Evolutionary conservation across 345 rosid species (phyloP).

Genomic region (Pugionium cornutum): DNA sequence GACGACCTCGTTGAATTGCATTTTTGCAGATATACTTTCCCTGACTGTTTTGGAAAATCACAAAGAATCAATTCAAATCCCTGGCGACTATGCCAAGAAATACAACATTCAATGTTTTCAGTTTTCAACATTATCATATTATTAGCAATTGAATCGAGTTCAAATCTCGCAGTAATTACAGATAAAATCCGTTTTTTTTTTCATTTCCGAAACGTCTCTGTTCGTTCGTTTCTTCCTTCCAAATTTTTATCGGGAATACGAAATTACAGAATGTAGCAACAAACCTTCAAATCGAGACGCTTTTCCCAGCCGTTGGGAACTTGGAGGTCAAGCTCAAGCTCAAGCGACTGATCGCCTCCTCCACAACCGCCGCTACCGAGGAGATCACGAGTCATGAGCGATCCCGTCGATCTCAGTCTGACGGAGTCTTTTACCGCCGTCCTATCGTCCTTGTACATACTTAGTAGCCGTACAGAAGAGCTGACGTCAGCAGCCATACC

Average conservation of each 20-base stretch:
- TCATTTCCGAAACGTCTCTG: too few relatives aligned
- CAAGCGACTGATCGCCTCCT: constrained; percentile 52
- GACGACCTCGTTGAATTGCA: constrained; percentile 58
- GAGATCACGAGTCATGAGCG: constrained; percentile 69
- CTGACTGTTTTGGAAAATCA: constrained; percentile 60
- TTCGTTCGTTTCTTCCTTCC: neutral
- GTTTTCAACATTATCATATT: too few relatives aligned
- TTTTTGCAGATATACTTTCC: constrained; percentile 77
- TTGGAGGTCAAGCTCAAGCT: constrained; percentile 84
- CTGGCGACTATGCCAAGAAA: too few relatives aligned
- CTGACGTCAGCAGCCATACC: constrained; percentile 70
- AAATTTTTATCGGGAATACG: neutral
- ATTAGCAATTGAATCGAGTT: too few relatives aligned
- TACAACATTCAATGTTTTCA: too few relatives aligned
- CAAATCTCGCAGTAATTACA: too few relatives aligned
- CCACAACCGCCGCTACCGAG: constrained; percentile 46
- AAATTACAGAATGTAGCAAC: constrained; percentile 21
- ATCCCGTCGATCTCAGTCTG: constrained; percentile 47
- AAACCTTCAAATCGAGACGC: constrained; percentile 85
- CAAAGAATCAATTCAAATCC: neutral
- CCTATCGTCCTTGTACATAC: constrained; percentile 51
- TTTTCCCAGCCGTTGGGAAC: constrained; percentile 92
- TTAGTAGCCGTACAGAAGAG: constrained; percentile 46
- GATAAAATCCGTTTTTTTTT: too few relatives aligned
- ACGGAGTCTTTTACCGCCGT: constrained; percentile 38